A percentile compares a stretch with the other conserved stretches of the same genome.
Evolutionary conservation across 768 basidiomycete genomes (phyloP).

Genomic region (Mycena olivaceomarginata): DNA sequence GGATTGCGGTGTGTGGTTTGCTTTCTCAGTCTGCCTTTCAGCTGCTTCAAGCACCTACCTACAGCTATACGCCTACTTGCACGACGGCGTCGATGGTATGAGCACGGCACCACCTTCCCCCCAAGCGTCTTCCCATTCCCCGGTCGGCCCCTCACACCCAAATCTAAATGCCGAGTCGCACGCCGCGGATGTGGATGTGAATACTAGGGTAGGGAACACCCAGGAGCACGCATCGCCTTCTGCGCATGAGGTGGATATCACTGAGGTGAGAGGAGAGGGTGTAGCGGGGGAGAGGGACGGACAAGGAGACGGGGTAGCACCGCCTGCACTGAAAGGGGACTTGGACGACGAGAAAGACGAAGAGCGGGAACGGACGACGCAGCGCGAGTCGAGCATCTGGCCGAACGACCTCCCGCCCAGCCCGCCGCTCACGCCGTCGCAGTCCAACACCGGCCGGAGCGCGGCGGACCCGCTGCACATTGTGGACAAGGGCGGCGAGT

Average conservation of each 20-base stretch:
- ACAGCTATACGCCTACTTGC: not conserved
- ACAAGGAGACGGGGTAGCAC: not conserved
- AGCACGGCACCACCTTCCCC: slow-evolving; percentile 37
- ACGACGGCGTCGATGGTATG: slow-evolving; percentile 36
- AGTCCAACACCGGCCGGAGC: slow-evolving; percentile 47
- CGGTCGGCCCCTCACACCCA: not conserved
- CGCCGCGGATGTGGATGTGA: not conserved
- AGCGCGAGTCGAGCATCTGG: slow-evolving; percentile 45
- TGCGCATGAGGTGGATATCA: not conserved
- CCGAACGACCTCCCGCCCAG: slow-evolving; percentile 54
- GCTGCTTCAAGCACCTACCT: not conserved
- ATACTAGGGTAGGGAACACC: not conserved
- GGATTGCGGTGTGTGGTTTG: not conserved
- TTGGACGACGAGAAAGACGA: slow-evolving; percentile 33
- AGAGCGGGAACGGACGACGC: slow-evolving; percentile 17
- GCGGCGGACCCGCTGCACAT: slow-evolving; percentile 12
- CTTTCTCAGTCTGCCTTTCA: not conserved
- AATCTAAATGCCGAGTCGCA: not conserved
- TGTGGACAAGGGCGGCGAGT: not conserved
- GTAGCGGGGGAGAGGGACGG: not conserved
- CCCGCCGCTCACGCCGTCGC: slow-evolving; percentile 53
- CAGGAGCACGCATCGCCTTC: not conserved
- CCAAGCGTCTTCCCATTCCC: not conserved
- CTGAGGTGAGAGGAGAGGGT: not conserved
- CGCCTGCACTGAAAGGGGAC: slow-evolving; percentile 21